Percentiles rank a stretch among this genome's conserved stretches.
phyloP scores from a whole-genome alignment of 345 rosid genomes.

The Aethionema arabicum region DNA sequence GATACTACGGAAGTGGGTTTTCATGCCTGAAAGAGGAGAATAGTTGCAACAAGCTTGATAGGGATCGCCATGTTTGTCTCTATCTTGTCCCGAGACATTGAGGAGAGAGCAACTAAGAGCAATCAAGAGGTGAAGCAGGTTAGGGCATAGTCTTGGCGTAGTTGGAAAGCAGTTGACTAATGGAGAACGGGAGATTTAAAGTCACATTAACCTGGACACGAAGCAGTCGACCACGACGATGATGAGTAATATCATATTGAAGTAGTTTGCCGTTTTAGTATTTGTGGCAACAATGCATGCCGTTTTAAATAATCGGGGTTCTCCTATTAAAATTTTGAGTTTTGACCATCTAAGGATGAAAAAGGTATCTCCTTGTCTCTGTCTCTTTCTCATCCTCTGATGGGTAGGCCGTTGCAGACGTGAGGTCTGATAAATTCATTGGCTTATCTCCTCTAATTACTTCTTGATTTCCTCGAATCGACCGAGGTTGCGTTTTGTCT shows the following conservation, averaged over 20 bases:
- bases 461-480: conserved; percentile 8
- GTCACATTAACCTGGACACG: not conserved
- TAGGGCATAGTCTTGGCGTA: conserved; percentile 1
- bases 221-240: conserved; percentile 4
- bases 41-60: conserved; percentile 20
- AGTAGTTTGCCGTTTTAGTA: conserved; percentile 27
- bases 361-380: not conserved
- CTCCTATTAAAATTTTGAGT: not conserved
- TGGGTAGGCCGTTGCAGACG: conserved; percentile 1
- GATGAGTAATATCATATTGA: conserved; percentile 16
- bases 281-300: not conserved
- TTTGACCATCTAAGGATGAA: conserved; percentile 19
- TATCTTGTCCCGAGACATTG: not conserved
- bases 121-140: conserved; percentile 6
- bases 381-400: not conserved
- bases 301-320: not conserved
- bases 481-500: not conserved
- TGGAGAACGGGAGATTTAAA: not conserved
- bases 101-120: not conserved
- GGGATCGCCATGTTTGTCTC: conserved; percentile 29
- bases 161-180: conserved; percentile 3
- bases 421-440: conserved; percentile 7
- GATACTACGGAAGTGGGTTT: not conserved
- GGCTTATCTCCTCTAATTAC: not conserved
- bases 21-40: conserved; percentile 43